Conservation (phyloP, 768 basidiomycete species). For the Paxillus rubicundulus region DNA sequence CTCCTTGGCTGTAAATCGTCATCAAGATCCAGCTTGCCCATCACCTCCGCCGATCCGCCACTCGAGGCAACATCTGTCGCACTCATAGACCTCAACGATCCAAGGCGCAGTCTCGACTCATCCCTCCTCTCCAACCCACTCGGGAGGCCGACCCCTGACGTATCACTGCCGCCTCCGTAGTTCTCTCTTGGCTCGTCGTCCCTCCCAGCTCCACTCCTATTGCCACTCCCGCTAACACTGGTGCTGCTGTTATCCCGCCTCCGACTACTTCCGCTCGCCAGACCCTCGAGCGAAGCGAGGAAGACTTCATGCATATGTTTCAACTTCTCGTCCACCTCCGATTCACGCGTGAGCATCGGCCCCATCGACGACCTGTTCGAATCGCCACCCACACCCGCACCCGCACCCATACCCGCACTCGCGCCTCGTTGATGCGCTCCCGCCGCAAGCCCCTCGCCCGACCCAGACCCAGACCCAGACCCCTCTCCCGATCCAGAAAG, state of each 20-base stretch:
- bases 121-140: not conserved
- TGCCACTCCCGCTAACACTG: constrained; percentile 12
- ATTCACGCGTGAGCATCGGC: constrained; percentile 62
- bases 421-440: constrained; percentile 17
- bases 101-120: constrained; percentile 18
- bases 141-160: not conserved
- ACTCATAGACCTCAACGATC: constrained; percentile 22
- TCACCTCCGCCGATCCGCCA: constrained; percentile 26
- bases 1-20: no score
- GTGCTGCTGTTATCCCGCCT: constrained; percentile 16
- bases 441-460: constrained; percentile 17
- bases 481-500: constrained; percentile 4
- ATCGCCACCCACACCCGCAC: constrained; percentile 17
- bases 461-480: constrained; percentile 5
- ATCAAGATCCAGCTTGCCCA: no score
- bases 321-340: constrained; percentile 64
- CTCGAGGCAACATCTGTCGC: constrained; percentile 12
- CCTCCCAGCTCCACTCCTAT: constrained; percentile 6
- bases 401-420: constrained; percentile 14
- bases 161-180: not conserved
- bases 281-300: constrained; percentile 58
- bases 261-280: constrained; percentile 40
- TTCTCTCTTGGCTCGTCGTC: constrained; percentile 4
- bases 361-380: constrained; percentile 34
- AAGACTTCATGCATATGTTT: constrained; percentile 68